Evolutionary conservation across 2,329 filamentous ascomycete genomes (phyloP).

Genomic region (Plenodomus tracheiphilus): DNA sequence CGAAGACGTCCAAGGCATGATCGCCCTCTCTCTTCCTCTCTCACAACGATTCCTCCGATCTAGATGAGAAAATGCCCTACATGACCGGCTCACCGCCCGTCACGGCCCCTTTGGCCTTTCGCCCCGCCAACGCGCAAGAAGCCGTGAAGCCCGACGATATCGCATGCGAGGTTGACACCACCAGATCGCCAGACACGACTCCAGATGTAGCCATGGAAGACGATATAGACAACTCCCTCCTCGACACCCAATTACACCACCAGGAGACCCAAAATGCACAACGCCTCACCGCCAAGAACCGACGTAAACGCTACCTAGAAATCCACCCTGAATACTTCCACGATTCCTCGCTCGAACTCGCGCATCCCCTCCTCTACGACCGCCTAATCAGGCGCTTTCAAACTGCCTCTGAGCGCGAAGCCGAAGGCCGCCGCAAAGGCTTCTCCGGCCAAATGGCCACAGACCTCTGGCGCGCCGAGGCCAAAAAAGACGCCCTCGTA

Average conservation of each 20-base stretch:
- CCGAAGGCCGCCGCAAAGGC: slow-evolving; percentile 72
- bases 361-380: slow-evolving; percentile 80
- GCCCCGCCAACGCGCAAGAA: slow-evolving; percentile 20
- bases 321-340: slow-evolving; percentile 73
- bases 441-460: slow-evolving; percentile 79
- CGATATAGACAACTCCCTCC: slow-evolving; percentile 16
- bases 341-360: slow-evolving; percentile 62
- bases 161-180: slow-evolving; percentile 3
- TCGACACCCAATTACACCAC: slow-evolving; percentile 12
- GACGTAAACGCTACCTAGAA: slow-evolving; percentile 75
- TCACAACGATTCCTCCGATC: not conserved
- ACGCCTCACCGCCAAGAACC: slow-evolving; percentile 68
- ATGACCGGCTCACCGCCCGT: slow-evolving; percentile 15
- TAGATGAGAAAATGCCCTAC: slow-evolving; percentile 29
- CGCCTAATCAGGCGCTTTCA: slow-evolving; percentile 77
- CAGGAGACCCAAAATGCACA: slow-evolving; percentile 23
- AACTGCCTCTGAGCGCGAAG: slow-evolving; percentile 70
- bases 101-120: slow-evolving; percentile 31
- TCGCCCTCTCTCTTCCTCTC: not conserved
- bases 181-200: slow-evolving; percentile 3
- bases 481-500: slow-evolving; percentile 67
- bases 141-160: slow-evolving; percentile 6
- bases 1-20: not conserved
- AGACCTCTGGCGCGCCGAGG: slow-evolving; percentile 75
- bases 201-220: slow-evolving; percentile 18